Evolutionary conservation across 1,139 yeast genomes (phyloP).

Genomic region (Yamadazyma diddensiae): DNA sequence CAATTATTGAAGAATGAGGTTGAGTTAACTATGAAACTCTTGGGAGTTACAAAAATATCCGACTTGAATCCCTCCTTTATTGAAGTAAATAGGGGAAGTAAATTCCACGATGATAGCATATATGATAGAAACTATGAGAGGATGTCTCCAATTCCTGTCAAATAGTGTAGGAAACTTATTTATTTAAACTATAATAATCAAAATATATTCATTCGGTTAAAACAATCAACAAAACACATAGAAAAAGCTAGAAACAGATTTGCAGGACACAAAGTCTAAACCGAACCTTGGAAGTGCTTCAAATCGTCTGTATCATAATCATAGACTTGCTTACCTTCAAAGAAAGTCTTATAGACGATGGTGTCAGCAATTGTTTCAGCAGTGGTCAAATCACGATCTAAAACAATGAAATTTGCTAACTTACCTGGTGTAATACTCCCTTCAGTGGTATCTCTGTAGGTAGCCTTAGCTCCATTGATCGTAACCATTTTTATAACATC

Average conservation of each 20-base stretch:
- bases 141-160: conserved; percentile 13
- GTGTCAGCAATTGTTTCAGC: conserved; percentile 17
- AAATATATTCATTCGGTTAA: no score
- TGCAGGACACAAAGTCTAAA: background rate
- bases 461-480: conserved; percentile 19
- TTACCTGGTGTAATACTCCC: conserved; percentile 19
- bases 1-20: conserved; percentile 46
- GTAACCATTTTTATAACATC: conserved; percentile 19
- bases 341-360: conserved; percentile 18
- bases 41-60: conserved; percentile 31
- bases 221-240: no score
- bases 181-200: no score
- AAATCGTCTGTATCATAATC: conserved; percentile 21
- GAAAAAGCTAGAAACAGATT: background rate
- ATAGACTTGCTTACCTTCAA: conserved; percentile 20
- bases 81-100: conserved; percentile 10
- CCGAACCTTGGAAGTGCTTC: conserved; percentile 18
- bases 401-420: conserved; percentile 19
- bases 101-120: conserved; percentile 25
- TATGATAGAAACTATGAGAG: conserved; percentile 31
- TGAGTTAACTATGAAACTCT: conserved; percentile 44
- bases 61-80: conserved; percentile 28
- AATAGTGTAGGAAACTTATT: no score
- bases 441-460: conserved; percentile 16
- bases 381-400: conserved; percentile 17